Base-by-base conservation (phyloP, 2,329 filamentous ascomycete genomes). In the Hypoxylon sp. region DNA sequence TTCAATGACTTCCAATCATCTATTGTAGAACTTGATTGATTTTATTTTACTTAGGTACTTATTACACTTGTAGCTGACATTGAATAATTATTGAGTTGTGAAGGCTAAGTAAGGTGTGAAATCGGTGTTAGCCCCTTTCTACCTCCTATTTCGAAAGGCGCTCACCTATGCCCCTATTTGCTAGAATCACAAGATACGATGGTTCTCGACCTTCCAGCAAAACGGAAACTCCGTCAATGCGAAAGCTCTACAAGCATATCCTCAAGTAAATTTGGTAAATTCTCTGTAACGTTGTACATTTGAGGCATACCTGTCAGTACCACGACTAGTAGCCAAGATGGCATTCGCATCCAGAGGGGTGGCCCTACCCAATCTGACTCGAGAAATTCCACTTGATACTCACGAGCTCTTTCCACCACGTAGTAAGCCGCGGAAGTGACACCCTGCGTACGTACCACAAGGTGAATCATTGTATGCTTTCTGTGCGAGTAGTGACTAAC, bases 381-480 rank as follows among this genome's bases (percentile, higher is more conserved):
- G 9, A 47, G 43, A 23, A 45, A 47, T 47, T 2, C 5, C 9
- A 12, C 16, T 29, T n/a, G 11, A 9, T 14, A n/a, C 21, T 41
- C 4, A 46, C 9, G 52, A 55, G 39, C 25, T 14, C 52, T 11
- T 30, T 32, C 39, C 39, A 29, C 11, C 6, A 19, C 7, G 34
- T 25, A 21, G 11, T 23, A 21, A 12, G 19, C 52, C 7, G 52
- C 34, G 27, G 19, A 12, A 55, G 43, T 37, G 6, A 3, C 37
- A 43, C 39, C 27, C 39, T 9, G 32, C 39, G 52, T 46, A 41
- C 23, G 37, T 54, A 45, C 5, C 39, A 54, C 37, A 27, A 8
- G 19, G 37, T 45, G 52, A 46, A 45, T 34, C 52, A 55, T 46
- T 32, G 52, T 12, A 23, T 46, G 11, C 23, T 55, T 12, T 32